Base-by-base conservation (phyloP, 2,329 filamentous ascomycete species). In the Neopestalotiopsis sp. region DNA sequence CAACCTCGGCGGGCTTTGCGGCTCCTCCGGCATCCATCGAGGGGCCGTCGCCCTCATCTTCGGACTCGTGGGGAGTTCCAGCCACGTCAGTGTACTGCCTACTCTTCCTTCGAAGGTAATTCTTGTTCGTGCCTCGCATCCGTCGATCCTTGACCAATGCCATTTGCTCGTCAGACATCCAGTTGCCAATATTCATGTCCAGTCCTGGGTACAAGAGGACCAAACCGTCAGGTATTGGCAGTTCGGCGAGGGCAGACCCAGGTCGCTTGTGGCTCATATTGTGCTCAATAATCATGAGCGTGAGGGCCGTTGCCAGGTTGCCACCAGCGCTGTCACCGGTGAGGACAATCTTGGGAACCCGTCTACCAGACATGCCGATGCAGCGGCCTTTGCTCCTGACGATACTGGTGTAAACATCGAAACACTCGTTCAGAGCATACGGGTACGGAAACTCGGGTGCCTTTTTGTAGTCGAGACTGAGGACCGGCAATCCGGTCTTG, bases 151-250 rank as follows among this genome's bases (percentile, higher is more conserved):
- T 91, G 71, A 99, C 97, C 70, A 99, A 83, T 0, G 94, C 90
- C 94, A 98, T 97, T 78, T 99, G 95, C 79, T 98, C 95, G 75
- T 98, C 95, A 0, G 94, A 95, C 95, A 99, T 98, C 96, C 96
- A 99, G 79, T 95, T 98, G 49, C 94, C 94, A 73, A 98, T 98
- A 76, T 97, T 98, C 92, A 98, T 94, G 76, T 98, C 96, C 69
- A 99, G 83, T 0, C 92, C 91, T 0, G 96, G 96, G 76, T 99
- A 99, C 69, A 97, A 90, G 63, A 97, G 86, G 0, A 98, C 86
- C 7, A 98, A 81, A 0, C 94, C 95, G 66, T 93, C 92, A 0
- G 96, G 96, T 0, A 88, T 78, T 0, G 94, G 92, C 5, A 97
- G 84, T 2, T 89, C 84, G 24, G 82, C 82, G 71, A 90, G 86